Conservation (phyloP, 1,139 yeast genomes). For the Magnusiomyces ingens region DNA sequence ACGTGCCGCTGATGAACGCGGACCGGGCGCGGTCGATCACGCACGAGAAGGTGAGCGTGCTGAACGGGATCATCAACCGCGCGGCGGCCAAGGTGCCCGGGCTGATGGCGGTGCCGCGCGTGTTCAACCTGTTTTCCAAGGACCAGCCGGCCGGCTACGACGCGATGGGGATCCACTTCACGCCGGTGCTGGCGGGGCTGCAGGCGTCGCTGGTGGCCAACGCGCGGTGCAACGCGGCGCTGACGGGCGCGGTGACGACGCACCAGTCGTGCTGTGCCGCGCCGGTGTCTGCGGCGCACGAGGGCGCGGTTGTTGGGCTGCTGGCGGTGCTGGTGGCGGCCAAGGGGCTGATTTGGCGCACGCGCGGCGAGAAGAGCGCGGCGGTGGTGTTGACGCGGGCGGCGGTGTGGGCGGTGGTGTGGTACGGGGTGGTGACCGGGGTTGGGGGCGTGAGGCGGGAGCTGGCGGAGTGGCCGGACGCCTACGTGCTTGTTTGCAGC, state of each 20-base stretch:
- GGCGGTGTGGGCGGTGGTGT: not conserved
- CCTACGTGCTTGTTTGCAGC: too few species aligned
- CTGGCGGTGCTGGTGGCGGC: too few species aligned
- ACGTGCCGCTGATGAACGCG: not conserved
- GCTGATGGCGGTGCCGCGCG: not conserved
- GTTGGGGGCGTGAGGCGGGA: constrained; percentile 1
- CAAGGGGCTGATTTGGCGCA: too few species aligned
- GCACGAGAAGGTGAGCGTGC: constrained; percentile 1
- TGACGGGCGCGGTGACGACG: not conserved
- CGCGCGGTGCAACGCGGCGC: constrained; percentile 5
- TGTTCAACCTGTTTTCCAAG: constrained; percentile 6
- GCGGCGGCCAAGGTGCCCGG: not conserved
- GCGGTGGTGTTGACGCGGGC: not conserved
- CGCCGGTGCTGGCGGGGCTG: constrained; percentile 1
- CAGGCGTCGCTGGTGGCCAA: constrained; percentile 10
- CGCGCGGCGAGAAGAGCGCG: not conserved
- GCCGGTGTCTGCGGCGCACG: not conserved
- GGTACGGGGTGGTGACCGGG: not conserved
- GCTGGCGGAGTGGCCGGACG: not conserved
- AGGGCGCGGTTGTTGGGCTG: too few species aligned
- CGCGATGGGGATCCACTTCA: constrained; percentile 11
- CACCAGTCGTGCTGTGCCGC: constrained; percentile 8
- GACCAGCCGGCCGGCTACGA: constrained; percentile 8
- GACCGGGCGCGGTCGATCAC: constrained; percentile 1
- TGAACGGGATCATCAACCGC: constrained; percentile 7